These are phyloP conservation scores for Malania oleifera DNA, from an alignment of 164 flowering plant genomes.

Conservation along the genomic window DNA sequence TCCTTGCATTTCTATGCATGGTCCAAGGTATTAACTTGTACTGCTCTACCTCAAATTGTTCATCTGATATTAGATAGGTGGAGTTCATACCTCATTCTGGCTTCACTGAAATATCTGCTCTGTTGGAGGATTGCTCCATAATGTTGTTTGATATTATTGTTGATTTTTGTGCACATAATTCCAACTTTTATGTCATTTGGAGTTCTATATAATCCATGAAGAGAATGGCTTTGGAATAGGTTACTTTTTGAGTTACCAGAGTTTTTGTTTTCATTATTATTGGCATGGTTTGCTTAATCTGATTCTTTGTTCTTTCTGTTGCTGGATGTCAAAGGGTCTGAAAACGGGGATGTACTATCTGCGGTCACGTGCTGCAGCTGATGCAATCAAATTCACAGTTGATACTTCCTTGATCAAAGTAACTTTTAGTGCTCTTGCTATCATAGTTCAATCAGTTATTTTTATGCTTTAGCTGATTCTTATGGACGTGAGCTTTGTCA, in stretches of 20 bases:
- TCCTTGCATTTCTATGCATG: conserved; percentile 92
- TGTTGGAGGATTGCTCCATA: too few relatives aligned
- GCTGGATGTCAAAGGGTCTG: conserved; percentile 35
- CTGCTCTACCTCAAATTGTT: neutral
- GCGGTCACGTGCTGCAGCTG: conserved; percentile 90
- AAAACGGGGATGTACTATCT: conserved; percentile 97
- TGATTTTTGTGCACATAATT: too few relatives aligned
- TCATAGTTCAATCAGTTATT: neutral
- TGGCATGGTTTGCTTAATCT: neutral
- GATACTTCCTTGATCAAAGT: conserved; percentile 70
- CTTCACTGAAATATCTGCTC: neutral
- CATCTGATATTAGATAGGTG: neutral
- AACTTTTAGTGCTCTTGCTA: neutral
- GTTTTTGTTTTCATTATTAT: neutral
- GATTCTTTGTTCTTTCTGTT: conserved; percentile 3
- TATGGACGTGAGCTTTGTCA: neutral
- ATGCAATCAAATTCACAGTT: conserved; percentile 97
- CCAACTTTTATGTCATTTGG: neutral
- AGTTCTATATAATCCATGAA: neutral
- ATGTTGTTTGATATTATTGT: too few relatives aligned
- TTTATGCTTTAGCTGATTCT: too few relatives aligned
- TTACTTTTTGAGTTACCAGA: too few relatives aligned
- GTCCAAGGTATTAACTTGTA: conserved; percentile 50
- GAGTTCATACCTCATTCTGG: neutral
- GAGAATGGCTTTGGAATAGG: too few relatives aligned